Conservation (phyloP, 495 filamentous ascomycete species). For the Pyrenopolyporus hunteri region DNA sequence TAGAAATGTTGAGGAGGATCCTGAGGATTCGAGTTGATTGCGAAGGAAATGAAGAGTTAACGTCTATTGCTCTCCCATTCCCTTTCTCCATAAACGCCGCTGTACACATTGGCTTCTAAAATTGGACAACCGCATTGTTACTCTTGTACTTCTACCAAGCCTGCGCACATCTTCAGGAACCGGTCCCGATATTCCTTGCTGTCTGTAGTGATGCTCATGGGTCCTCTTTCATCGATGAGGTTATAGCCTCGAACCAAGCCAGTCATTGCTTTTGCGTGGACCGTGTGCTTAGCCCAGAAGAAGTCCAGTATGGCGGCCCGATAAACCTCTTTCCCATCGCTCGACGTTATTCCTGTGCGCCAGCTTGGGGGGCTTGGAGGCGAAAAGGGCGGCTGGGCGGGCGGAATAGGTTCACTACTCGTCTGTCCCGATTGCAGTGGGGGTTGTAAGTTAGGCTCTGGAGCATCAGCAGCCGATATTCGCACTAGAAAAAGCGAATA, state of each 20-base stretch:
- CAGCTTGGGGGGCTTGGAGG: constrained; percentile 52
- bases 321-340: constrained; percentile 68
- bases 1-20: not conserved
- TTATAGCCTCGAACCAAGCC: constrained; percentile 67
- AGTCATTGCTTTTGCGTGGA: constrained; percentile 66
- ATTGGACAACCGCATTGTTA: not conserved
- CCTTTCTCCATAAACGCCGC: not conserved
- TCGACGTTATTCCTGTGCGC: constrained; percentile 61
- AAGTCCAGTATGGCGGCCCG: constrained; percentile 69
- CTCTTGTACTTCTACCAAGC: constrained; percentile 58
- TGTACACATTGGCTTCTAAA: not conserved
- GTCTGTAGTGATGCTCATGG: constrained; percentile 74
- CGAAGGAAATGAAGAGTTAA: not conserved
- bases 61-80: not conserved
- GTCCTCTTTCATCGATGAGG: constrained; percentile 60
- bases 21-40: not conserved
- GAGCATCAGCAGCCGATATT: constrained; percentile 43
- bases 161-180: constrained; percentile 66
- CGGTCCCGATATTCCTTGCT: constrained; percentile 68
- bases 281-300: constrained; percentile 73
- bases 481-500: constrained; percentile 73
- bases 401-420: constrained; percentile 6
- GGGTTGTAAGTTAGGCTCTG: constrained; percentile 31
- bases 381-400: constrained; percentile 36
- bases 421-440: constrained; percentile 20